Base-by-base conservation (phyloP, 108 stramenopile species). In the Nannochloropsis oceanica region DNA sequence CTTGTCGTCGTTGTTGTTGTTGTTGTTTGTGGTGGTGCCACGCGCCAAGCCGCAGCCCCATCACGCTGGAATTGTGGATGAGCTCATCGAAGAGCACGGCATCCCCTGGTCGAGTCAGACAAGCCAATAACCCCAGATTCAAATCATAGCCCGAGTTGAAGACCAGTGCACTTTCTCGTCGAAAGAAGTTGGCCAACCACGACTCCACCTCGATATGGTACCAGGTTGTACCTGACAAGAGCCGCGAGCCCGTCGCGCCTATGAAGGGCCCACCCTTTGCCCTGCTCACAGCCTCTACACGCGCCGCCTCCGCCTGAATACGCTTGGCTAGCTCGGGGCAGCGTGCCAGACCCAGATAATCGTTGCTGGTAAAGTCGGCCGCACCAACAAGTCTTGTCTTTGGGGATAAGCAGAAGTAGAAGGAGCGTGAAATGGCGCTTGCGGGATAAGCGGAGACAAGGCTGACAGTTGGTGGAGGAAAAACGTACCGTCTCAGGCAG, bases 141-240 rank as follows among this genome's bases (percentile, higher is more conserved):
- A 96, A 95, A 90, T 96, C 98, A 86, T 98, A 98, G 43, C 98
- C 98, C 24, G 95, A 94, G 88, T 97, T 97, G 88, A 94, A 97
- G 13, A 97, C 81, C 27, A 97, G 89, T 18, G 95, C 96, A 8
- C 94, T 84, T 43, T 92, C 92, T 24, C 95, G 91, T 24, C 90
- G 85, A 87, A 96, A 95, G 50, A 94, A 91, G 34, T 34, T 80
- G 20, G 95, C 94, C 79, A 96, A 87, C 27, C 85, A 81, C 8
- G 50, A 43, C 89, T 98, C 98, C 81, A 97, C 83, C 12, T 88
- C 85, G 84, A 92, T 92, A 42, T 93, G 92, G 79, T 93, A 92
- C 44, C 43, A 20, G 14, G 94, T 94, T 85, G 96, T 95, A n/a
- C 98, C 98, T 12, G 96, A 93, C 26, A 98, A 89, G 2, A 98